A percentile compares a stretch with the other conserved stretches of the same genome.
Conservation (phyloP, 345 rosid species). For the Pelargonium nanum region DNA sequence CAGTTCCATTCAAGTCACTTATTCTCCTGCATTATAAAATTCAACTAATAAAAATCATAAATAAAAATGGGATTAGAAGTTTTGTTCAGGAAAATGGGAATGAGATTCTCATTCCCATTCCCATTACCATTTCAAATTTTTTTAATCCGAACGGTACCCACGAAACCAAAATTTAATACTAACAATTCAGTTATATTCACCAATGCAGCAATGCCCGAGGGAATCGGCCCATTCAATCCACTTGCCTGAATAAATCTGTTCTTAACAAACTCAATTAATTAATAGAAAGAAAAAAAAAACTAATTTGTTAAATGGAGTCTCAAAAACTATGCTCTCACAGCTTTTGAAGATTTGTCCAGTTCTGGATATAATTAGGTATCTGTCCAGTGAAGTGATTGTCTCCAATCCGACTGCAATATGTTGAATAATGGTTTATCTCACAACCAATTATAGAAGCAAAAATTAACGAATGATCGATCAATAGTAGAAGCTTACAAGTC, state of each 20-base stretch:
- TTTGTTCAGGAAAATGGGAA: too few species aligned
- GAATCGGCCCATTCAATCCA: conserved; percentile 51
- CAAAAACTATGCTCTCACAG: conserved; percentile 5
- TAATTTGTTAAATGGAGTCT: too few species aligned
- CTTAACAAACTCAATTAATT: neutral
- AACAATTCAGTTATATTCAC: conserved; percentile 20
- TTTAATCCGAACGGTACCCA: too few species aligned
- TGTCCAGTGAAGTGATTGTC: conserved; percentile 10
- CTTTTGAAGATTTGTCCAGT: neutral
- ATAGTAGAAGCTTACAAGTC: neutral
- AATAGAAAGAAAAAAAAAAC: neutral
- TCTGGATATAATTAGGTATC: conserved; percentile 9
- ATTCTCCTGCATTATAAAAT: conserved; percentile 36
- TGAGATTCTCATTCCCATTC: too few species aligned
- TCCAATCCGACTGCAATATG: neutral
- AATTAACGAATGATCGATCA: neutral
- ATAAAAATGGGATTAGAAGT: neutral
- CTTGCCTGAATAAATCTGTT: conserved; percentile 36
- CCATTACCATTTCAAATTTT: too few species aligned
- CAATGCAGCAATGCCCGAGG: conserved; percentile 19
- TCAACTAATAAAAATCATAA: neutral
- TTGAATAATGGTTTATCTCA: too few species aligned
- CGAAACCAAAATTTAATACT: neutral
- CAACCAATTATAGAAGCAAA: neutral
- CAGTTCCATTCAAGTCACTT: conserved; percentile 6